Evolutionary conservation across 768 basidiomycete genomes (phyloP).

Genomic region (Psilocybe cubensis): DNA sequence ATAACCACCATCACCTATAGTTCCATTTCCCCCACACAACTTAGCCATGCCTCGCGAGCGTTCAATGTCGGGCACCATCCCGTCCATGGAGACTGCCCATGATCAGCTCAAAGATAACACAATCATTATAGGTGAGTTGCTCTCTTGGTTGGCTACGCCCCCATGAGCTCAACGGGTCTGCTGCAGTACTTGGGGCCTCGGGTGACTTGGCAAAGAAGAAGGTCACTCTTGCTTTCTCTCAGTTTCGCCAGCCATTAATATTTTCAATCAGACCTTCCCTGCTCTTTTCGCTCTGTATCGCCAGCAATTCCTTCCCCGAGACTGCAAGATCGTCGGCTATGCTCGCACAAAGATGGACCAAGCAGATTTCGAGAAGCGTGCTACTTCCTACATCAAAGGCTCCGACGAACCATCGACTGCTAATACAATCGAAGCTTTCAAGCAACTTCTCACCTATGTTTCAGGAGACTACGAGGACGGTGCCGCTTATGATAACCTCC

Average conservation of each 20-base stretch:
- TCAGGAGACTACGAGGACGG: conserved; percentile 89
- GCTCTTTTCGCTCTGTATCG: conserved; percentile 91
- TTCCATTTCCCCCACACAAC: conserved; percentile 7
- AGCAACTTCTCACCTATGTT: conserved; percentile 77
- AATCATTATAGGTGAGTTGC: conserved; percentile 76
- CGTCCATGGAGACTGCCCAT: conserved; percentile 81
- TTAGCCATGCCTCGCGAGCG: conserved; percentile 50
- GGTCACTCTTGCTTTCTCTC: conserved; percentile 40
- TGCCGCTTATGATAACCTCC: conserved; percentile 76
- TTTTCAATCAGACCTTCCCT: conserved; percentile 79
- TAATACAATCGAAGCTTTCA: conserved; percentile 81
- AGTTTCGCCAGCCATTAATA: conserved; percentile 4
- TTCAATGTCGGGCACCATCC: conserved; percentile 80
- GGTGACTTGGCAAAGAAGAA: conserved; percentile 99
- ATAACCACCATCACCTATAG: conserved; percentile 7
- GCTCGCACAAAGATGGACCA: conserved; percentile 94
- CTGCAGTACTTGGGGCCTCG: conserved; percentile 88
- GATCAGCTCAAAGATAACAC: conserved; percentile 86
- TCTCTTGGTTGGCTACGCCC: too few relatives aligned
- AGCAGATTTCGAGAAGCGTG: conserved; percentile 83
- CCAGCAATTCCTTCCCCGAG: conserved; percentile 78
- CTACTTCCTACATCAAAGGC: conserved; percentile 85
- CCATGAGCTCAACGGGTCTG: not conserved
- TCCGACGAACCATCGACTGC: conserved; percentile 60
- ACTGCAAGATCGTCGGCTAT: conserved; percentile 92